Percentiles rank a stretch among this genome's conserved stretches.
Evolutionary conservation across 2,329 filamentous ascomycete species (phyloP).

Genomic region (Zasmidium cellare): DNA sequence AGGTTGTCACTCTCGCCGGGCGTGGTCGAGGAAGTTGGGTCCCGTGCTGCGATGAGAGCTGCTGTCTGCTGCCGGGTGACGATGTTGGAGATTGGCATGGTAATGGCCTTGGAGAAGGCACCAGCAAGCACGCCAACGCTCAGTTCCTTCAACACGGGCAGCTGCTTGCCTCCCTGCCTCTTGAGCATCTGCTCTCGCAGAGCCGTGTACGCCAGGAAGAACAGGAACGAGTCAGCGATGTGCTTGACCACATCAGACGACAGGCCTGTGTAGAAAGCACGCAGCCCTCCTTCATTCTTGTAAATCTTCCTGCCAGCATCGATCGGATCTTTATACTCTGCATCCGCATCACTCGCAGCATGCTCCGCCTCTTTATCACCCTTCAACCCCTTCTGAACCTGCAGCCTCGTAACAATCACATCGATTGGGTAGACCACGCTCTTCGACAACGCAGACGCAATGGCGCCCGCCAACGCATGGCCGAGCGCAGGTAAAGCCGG

Average conservation of each 20-base stretch:
- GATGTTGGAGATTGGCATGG: slow-evolving; percentile 78
- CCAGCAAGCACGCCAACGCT: slow-evolving; percentile 72
- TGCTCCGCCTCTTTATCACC: slow-evolving; percentile 36
- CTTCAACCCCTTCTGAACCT: slow-evolving; percentile 68
- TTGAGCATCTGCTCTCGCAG: slow-evolving; percentile 47
- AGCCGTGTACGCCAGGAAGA: slow-evolving; percentile 78
- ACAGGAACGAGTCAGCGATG: slow-evolving; percentile 73
- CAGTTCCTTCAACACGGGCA: slow-evolving; percentile 71
- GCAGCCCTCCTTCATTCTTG: slow-evolving; percentile 65
- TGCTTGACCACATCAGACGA: slow-evolving; percentile 47
- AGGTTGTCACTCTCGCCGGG: slow-evolving; percentile 31
- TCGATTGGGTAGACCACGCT: slow-evolving; percentile 78
- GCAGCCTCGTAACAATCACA: slow-evolving; percentile 77
- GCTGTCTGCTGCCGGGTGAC: slow-evolving; percentile 79
- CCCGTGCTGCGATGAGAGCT: slow-evolving; percentile 48
- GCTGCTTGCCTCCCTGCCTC: slow-evolving; percentile 39
- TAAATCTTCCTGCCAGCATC: slow-evolving; percentile 74
- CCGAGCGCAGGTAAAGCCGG: slow-evolving; percentile 70
- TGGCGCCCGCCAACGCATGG: slow-evolving; percentile 77
- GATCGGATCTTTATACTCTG: slow-evolving; percentile 63
- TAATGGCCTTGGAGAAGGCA: slow-evolving; percentile 71
- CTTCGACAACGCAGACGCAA: slow-evolving; percentile 77
- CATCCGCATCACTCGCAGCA: slow-evolving; percentile 35
- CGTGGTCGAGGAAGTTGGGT: slow-evolving; percentile 32
- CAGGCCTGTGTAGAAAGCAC: slow-evolving; percentile 63